These are phyloP conservation scores for Cyclostephanos tholiformis DNA, from an alignment of 108 stramenopile species.

Conservation along the genomic window DNA sequence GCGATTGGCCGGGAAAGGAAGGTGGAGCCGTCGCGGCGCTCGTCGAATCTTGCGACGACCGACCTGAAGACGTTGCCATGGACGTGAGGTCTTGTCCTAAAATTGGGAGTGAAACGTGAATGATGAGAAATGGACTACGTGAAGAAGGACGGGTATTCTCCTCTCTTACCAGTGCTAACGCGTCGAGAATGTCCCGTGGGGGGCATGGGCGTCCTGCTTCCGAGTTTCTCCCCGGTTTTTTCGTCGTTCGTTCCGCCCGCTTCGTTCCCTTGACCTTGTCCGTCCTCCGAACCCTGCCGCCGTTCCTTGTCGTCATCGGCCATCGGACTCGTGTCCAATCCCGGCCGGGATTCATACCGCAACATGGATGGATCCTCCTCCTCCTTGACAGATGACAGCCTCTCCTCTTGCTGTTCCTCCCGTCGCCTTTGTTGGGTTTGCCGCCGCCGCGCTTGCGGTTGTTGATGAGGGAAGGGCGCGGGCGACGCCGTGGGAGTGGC, in stretches of 20 bases:
- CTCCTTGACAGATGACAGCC: not conserved
- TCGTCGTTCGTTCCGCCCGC: not conserved
- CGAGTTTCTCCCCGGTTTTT: not conserved
- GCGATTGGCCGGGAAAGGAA: not conserved
- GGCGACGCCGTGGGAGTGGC: not conserved
- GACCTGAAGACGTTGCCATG: not conserved
- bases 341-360: slow-evolving; percentile 33
- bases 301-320: not conserved
- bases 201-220: not conserved
- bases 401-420: not conserved
- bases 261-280: not conserved
- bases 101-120: not conserved
- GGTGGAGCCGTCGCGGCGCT: not conserved
- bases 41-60: not conserved
- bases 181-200: not conserved
- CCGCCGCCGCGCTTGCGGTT: not conserved
- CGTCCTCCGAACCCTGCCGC: not conserved
- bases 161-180: not conserved
- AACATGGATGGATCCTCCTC: slow-evolving; percentile 38
- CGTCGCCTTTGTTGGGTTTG: not conserved
- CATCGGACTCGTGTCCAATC: slow-evolving; percentile 39
- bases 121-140: not conserved
- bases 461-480: slow-evolving; percentile 1
- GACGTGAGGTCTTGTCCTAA: too few relatives aligned
- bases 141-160: too few relatives aligned